These are phyloP conservation scores for Colletotrichum sp. DNA, from an alignment of 2,329 filamentous ascomycete species.

Conservation along the genomic window DNA sequence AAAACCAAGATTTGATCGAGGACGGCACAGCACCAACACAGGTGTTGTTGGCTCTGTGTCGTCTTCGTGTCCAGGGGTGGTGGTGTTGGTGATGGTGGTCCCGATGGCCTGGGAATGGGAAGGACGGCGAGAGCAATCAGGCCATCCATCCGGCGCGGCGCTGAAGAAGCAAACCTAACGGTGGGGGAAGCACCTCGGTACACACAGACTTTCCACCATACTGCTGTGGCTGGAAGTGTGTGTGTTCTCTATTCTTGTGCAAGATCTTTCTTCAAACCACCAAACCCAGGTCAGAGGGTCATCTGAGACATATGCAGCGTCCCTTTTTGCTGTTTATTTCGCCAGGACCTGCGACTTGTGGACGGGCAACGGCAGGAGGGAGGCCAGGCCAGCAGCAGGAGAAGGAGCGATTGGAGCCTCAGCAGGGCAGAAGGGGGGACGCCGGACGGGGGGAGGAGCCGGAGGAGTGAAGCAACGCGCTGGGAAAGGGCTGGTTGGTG, in stretches of 20 bases:
- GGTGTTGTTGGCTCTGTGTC: background rate
- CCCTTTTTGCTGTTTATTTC: background rate
- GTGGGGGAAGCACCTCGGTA: background rate
- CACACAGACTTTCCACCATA: background rate
- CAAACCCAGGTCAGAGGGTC: background rate
- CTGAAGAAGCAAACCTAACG: background rate
- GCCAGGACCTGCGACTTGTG: background rate
- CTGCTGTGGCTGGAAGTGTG: background rate
- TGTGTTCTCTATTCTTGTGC: background rate
- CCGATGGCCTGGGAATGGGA: background rate
- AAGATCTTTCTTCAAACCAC: background rate
- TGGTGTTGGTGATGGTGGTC: background rate
- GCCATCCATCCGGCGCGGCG: background rate
- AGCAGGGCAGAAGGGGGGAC: background rate
- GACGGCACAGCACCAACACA: background rate
- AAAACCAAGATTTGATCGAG: background rate
- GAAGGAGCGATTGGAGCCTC: background rate
- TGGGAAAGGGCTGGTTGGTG: background rate
- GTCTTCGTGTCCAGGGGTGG: background rate
- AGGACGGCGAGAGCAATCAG: background rate
- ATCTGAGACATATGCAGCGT: conserved; percentile 1
- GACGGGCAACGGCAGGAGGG: background rate
- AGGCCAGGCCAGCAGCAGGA: background rate
- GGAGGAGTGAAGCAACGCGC: background rate
- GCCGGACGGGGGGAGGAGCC: background rate